phyloP scores from a whole-genome alignment of 2,329 filamentous ascomycete genomes.

The Penicillium glabrum region DNA sequence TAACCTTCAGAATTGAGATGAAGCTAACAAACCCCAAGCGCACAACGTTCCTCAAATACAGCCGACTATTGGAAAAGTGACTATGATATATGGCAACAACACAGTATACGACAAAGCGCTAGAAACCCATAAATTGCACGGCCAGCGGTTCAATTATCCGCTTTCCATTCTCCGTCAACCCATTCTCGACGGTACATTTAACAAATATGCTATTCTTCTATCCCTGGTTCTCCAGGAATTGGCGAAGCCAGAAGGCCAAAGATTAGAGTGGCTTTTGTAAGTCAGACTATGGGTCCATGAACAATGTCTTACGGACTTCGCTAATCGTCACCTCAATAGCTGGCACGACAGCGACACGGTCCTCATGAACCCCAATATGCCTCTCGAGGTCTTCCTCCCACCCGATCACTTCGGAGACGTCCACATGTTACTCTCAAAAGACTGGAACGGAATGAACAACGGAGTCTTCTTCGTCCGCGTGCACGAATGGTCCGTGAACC shows the following conservation, averaged over 20 bases:
- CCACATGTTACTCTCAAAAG: slow-evolving; percentile 31
- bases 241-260: slow-evolving; percentile 28
- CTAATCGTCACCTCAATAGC: slow-evolving; percentile 10
- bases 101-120: slow-evolving; percentile 38
- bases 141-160: slow-evolving; percentile 35
- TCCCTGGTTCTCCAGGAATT: slow-evolving; percentile 34
- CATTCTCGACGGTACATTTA: slow-evolving; percentile 36
- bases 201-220: slow-evolving; percentile 33
- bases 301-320: not conserved
- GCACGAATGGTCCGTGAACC: slow-evolving; percentile 32
- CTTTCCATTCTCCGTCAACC: slow-evolving; percentile 34
- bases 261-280: slow-evolving; percentile 39
- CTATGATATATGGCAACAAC: slow-evolving; percentile 36
- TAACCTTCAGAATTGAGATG: not conserved
- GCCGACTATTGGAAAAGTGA: slow-evolving; percentile 31
- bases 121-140: slow-evolving; percentile 35
- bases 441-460: slow-evolving; percentile 36
- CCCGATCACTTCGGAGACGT: slow-evolving; percentile 28
- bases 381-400: slow-evolving; percentile 34
- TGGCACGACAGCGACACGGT: slow-evolving; percentile 37
- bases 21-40: not conserved
- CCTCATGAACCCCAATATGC: slow-evolving; percentile 35
- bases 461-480: slow-evolving; percentile 37
- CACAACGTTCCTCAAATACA: not conserved
- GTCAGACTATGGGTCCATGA: slow-evolving; percentile 1